A percentile compares a stretch with the other conserved stretches of the same genome.
These are phyloP conservation scores for Parachlorella kessleri DNA, from an alignment of 139 green algal genomes.

Conservation along the genomic window DNA sequence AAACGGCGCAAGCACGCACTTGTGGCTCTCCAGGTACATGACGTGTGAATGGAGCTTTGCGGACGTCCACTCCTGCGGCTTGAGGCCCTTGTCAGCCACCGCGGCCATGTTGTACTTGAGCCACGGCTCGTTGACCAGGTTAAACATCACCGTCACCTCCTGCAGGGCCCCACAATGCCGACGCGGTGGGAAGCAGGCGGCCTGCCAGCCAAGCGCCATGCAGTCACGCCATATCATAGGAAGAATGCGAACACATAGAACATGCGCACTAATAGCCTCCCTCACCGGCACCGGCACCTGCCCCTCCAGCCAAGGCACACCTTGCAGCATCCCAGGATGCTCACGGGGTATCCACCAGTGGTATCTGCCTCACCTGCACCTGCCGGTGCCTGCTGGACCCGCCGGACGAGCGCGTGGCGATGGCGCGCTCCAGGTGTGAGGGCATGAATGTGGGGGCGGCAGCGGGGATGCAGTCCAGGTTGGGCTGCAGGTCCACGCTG, in stretches of 20 bases:
- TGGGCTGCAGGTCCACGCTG: conserved; percentile 66
- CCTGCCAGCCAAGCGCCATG: background rate
- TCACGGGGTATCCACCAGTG: no score
- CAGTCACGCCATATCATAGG: no score
- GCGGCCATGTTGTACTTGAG: conserved; percentile 92
- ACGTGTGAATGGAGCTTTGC: conserved; percentile 78
- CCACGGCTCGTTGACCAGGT: conserved; percentile 95
- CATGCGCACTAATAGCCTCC: no score
- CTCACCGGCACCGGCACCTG: no score
- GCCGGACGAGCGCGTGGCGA: conserved; percentile 71
- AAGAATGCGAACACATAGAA: no score
- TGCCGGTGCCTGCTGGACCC: conserved; percentile 23
- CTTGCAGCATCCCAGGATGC: no score
- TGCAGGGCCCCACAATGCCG: no score
- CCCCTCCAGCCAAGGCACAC: no score
- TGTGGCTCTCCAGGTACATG: conserved; percentile 87
- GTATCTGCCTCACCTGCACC: no score
- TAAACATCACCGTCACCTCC: conserved; percentile 95
- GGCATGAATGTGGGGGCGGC: conserved; percentile 82
- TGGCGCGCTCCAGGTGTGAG: conserved; percentile 57
- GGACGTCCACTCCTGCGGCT: conserved; percentile 86
- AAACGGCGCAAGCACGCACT: conserved; percentile 35
- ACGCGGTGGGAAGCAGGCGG: background rate
- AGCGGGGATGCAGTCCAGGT: conserved; percentile 51
- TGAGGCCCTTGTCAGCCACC: conserved; percentile 91